Conservation (phyloP, 2,329 filamentous ascomycete species). For the Scedosporium minutisporum region DNA sequence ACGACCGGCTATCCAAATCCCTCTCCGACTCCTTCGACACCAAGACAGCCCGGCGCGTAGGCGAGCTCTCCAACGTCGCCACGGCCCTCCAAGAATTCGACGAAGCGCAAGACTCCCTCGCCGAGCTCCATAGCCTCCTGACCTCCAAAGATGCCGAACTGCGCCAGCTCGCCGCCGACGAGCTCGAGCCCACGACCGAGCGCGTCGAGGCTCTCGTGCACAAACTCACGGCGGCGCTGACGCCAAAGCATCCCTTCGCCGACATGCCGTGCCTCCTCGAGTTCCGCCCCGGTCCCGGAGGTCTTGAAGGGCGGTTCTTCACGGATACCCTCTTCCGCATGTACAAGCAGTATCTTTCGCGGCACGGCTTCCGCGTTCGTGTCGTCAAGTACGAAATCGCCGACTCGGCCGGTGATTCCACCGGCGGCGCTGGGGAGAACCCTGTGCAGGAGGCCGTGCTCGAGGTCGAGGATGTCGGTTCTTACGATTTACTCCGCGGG, state of each 20-base stretch:
- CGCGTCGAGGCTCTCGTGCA: conserved; percentile 54
- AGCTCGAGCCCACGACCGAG: conserved; percentile 57
- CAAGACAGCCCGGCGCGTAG: conserved; percentile 47
- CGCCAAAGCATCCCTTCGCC: conserved; percentile 83
- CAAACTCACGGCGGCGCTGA: conserved; percentile 65
- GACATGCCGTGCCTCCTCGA: conserved; percentile 85
- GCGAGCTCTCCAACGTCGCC: conserved; percentile 50
- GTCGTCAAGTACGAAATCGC: conserved; percentile 73
- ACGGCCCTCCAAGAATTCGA: conserved; percentile 51
- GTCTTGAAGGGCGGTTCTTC: conserved; percentile 84
- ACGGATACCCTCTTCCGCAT: conserved; percentile 80
- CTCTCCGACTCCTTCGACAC: conserved; percentile 47
- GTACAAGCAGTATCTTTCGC: conserved; percentile 73
- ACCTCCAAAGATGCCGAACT: conserved; percentile 56
- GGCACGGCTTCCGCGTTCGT: conserved; percentile 53
- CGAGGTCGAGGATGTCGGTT: conserved; percentile 65
- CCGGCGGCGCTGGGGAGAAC: conserved; percentile 47
- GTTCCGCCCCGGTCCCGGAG: conserved; percentile 83
- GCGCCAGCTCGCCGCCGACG: conserved; percentile 67
- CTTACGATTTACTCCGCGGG: conserved; percentile 72
- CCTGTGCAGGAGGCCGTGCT: conserved; percentile 81
- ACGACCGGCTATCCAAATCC: conserved; percentile 40
- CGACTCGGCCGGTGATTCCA: conserved; percentile 48
- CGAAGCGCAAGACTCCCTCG: conserved; percentile 38
- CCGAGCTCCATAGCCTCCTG: conserved; percentile 43